Conservation (phyloP, 2,329 filamentous ascomycete species). For the Colletotrichum abscissum region DNA sequence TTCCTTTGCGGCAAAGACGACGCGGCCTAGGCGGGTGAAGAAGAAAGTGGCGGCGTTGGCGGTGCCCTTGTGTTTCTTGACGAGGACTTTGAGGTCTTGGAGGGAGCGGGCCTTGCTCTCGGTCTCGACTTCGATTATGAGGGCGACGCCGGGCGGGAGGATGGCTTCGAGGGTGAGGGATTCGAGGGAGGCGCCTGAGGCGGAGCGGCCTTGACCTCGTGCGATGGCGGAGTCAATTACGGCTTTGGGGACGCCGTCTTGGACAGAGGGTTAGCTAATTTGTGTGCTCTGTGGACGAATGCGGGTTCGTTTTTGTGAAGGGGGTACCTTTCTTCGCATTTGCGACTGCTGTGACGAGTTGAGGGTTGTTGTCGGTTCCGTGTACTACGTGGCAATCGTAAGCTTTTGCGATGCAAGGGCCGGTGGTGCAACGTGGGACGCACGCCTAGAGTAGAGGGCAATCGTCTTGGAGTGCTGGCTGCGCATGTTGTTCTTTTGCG, state of each 20-base stretch:
- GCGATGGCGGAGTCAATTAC: constrained; percentile 88
- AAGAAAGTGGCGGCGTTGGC: constrained; percentile 78
- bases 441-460: constrained; percentile 79
- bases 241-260: constrained; percentile 83
- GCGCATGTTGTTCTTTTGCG: constrained; percentile 79
- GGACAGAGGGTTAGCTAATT: background rate
- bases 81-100: constrained; percentile 75
- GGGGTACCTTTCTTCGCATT: constrained; percentile 80
- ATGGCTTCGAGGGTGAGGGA: constrained; percentile 83
- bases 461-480: constrained; percentile 78
- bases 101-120: constrained; percentile 82
- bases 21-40: constrained; percentile 83
- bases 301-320: constrained; percentile 32
- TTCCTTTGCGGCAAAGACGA: constrained; percentile 71
- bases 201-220: constrained; percentile 86
- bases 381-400: constrained; percentile 65
- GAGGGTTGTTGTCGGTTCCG: constrained; percentile 79
- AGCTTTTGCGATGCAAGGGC: background rate
- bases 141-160: constrained; percentile 78
- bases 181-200: constrained; percentile 81
- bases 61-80: constrained; percentile 79
- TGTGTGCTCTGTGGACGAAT: background rate
- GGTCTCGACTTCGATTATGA: constrained; percentile 87
- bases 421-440: constrained; percentile 38
- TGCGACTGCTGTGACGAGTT: constrained; percentile 77